Evolutionary conservation across 2,329 filamentous ascomycete species (phyloP).

Genomic region (Sporothrix humicola): DNA sequence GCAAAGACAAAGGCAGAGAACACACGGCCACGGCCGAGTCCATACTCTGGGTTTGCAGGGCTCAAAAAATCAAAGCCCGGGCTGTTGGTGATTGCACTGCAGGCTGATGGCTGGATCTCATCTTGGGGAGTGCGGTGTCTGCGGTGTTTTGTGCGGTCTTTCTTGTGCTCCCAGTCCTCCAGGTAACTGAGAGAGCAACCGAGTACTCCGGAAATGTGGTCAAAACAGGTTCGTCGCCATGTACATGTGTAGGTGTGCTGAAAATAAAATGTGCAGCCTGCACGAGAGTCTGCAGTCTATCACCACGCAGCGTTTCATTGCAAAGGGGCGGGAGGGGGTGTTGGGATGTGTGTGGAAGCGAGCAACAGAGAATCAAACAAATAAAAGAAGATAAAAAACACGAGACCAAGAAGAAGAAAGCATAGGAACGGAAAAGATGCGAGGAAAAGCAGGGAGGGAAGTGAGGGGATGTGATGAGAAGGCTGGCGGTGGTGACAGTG

Average conservation of each 20-base stretch:
- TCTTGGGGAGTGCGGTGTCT: neutral
- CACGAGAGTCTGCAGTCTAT: neutral
- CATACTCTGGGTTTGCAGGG: neutral
- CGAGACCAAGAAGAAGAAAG: neutral
- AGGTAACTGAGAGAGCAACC: too few relatives aligned
- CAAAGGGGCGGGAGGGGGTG: neutral
- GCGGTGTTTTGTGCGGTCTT: neutral
- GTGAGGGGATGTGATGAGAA: neutral
- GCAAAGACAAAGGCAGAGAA: neutral
- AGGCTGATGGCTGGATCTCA: neutral
- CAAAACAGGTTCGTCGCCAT: neutral
- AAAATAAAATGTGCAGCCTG: neutral
- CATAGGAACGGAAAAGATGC: neutral
- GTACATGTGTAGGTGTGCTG: neutral
- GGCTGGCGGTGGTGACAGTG: neutral
- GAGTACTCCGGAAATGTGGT: too few relatives aligned
- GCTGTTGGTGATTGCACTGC: conserved; percentile 12
- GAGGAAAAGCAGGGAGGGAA: neutral
- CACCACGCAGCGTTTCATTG: conserved; percentile 3
- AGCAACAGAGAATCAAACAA: neutral
- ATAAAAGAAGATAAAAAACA: neutral
- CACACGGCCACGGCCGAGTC: neutral
- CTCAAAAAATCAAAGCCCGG: too few relatives aligned
- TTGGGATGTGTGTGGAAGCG: neutral
- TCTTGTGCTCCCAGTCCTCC: too few relatives aligned